A percentile compares a stretch with the other conserved stretches of the same genome.
These are phyloP conservation scores for Tuber borchii DNA, from an alignment of 495 filamentous ascomycete species.

Conservation along the genomic window DNA sequence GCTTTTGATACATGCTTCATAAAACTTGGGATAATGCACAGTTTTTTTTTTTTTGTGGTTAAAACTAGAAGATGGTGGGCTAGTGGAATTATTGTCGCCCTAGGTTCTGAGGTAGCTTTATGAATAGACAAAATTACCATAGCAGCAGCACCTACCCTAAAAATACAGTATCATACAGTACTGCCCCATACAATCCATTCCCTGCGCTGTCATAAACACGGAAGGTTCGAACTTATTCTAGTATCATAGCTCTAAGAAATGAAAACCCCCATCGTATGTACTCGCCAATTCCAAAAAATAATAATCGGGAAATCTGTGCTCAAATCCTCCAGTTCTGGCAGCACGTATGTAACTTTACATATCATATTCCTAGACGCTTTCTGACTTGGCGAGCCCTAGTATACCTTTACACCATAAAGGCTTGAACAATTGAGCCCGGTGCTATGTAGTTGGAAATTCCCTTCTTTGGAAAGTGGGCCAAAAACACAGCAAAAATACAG, in stretches of 20 bases:
- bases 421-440: no score
- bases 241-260: background rate
- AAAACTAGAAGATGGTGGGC: background rate
- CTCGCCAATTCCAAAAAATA: background rate
- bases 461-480: no score
- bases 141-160: background rate
- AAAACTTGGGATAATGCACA: background rate
- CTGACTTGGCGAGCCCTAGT: no score
- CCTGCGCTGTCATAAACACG: background rate
- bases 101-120: background rate
- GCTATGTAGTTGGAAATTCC: no score
- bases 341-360: no score
- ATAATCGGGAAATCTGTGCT: background rate
- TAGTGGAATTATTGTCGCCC: no score
- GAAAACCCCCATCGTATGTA: background rate
- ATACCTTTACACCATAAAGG: no score
- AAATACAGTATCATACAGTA: no score
- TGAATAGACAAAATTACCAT: background rate
- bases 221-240: background rate
- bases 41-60: background rate
- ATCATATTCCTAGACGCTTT: no score
- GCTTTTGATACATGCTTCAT: background rate
- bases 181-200: background rate
- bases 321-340: no score
- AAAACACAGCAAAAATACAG: no score